Conservation (phyloP, 1,284 basidiomycete species). For the Sanghuangporus weigelae region DNA sequence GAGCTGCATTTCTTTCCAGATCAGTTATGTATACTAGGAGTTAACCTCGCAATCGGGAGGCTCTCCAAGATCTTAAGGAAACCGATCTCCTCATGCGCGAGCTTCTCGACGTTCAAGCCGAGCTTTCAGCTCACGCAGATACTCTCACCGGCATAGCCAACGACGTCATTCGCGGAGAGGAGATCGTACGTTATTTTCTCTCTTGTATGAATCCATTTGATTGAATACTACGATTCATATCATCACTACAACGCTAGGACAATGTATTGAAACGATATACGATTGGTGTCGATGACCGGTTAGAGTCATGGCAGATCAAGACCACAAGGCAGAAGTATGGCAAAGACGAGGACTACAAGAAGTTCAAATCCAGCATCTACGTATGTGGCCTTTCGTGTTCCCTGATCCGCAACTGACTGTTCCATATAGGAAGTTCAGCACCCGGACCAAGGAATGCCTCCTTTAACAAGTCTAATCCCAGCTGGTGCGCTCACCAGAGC, state of each 20-base stretch:
- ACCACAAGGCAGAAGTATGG: constrained; percentile 74
- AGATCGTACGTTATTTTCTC: constrained; percentile 44
- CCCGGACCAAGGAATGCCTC: constrained; percentile 66
- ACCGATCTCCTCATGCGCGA: constrained; percentile 62
- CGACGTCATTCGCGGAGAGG: constrained; percentile 44
- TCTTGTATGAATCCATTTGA: constrained; percentile 4
- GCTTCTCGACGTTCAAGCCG: constrained; percentile 58
- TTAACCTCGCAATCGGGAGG: not conserved
- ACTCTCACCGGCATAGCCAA: constrained; percentile 54
- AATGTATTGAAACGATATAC: constrained; percentile 44
- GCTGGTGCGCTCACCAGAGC: constrained; percentile 41
- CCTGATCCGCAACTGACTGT: not conserved
- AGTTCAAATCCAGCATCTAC: constrained; percentile 65
- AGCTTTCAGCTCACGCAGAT: constrained; percentile 50
- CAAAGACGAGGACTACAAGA: constrained; percentile 52
- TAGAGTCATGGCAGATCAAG: constrained; percentile 47
- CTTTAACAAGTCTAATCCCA: constrained; percentile 66
- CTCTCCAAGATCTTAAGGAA: constrained; percentile 22
- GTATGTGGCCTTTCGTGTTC: constrained; percentile 36
- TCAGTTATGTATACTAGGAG: not conserved
- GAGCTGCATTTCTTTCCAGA: not conserved
- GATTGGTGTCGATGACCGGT: constrained; percentile 34
- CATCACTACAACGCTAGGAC: constrained; percentile 31
- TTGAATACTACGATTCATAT: constrained; percentile 1
- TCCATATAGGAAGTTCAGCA: constrained; percentile 57